phyloP scores from a whole-genome alignment of 2,329 filamentous ascomycete genomes.

The Colletotrichum musae region DNA sequence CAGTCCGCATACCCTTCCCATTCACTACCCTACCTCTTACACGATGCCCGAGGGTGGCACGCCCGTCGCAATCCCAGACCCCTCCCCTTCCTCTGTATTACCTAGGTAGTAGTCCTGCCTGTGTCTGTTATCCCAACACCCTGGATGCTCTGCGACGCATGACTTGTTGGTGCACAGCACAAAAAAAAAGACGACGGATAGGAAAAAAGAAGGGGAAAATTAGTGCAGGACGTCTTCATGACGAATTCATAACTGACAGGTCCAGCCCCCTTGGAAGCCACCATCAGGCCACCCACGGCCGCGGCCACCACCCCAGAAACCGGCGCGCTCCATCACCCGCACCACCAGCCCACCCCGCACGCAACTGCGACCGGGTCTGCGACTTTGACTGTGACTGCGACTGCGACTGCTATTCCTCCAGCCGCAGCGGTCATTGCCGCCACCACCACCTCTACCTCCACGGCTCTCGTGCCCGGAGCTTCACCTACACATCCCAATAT shows the following conservation, averaged over 20 bases:
- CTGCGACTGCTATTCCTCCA: conserved; percentile 20
- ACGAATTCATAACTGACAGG: conserved; percentile 35
- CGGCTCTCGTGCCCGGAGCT: conserved; percentile 27
- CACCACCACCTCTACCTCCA: conserved; percentile 41
- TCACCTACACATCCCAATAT: conserved; percentile 32
- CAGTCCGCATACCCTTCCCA: not conserved
- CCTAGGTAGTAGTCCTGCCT: not conserved
- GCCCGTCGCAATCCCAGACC: conserved; percentile 5
- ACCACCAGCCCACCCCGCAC: conserved; percentile 39
- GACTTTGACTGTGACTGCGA: conserved; percentile 11
- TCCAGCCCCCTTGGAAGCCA: conserved; percentile 37
- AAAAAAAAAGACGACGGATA: conserved; percentile 4
- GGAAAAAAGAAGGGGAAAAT: conserved; percentile 6
- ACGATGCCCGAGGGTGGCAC: conserved; percentile 32
- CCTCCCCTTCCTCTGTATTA: not conserved
- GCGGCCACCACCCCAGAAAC: conserved; percentile 36
- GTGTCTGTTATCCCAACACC: conserved; percentile 5
- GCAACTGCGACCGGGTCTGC: conserved; percentile 20
- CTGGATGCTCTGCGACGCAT: conserved; percentile 23
- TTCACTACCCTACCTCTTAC: conserved; percentile 8
- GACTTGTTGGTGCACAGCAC: conserved; percentile 22
- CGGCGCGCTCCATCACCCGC: conserved; percentile 35
- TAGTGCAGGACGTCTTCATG: conserved; percentile 13
- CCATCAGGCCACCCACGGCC: conserved; percentile 38
- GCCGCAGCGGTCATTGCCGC: conserved; percentile 41